These are phyloP conservation scores for Vachellia pachyceras DNA, from an alignment of 306 rosid genomes.

Conservation along the genomic window DNA sequence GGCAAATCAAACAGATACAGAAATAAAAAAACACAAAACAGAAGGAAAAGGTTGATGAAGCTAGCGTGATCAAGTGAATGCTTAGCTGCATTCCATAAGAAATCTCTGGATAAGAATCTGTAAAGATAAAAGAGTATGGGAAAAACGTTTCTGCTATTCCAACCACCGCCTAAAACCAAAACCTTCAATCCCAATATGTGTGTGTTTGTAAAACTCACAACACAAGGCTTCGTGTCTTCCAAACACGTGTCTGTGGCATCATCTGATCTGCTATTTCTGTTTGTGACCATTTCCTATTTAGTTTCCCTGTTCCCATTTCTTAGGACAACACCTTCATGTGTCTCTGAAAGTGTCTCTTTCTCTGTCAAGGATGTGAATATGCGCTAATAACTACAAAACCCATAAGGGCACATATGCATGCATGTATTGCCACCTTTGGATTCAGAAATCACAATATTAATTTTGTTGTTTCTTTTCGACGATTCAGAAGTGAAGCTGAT, in stretches of 20 bases:
- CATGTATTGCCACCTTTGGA: neutral
- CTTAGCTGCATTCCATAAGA: slow-evolving; percentile 41
- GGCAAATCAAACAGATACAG: slow-evolving; percentile 26
- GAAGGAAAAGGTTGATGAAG: slow-evolving; percentile 4
- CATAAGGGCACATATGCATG: slow-evolving; percentile 4
- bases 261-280: slow-evolving; percentile 29
- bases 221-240: slow-evolving; percentile 33
- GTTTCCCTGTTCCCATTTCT: slow-evolving; percentile 60
- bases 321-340: slow-evolving; percentile 53
- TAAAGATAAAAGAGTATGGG: slow-evolving; percentile 51
- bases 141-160: slow-evolving; percentile 52
- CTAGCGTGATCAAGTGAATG: slow-evolving; percentile 6
- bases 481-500: neutral
- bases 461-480: neutral
- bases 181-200: slow-evolving; percentile 40
- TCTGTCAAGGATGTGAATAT: slow-evolving; percentile 40
- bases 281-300: slow-evolving; percentile 46
- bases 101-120: slow-evolving; percentile 50
- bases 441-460: neutral
- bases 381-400: slow-evolving; percentile 36
- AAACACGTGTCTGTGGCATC: slow-evolving; percentile 41
- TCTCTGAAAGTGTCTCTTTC: no score
- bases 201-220: neutral
- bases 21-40: neutral
- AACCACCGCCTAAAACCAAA: slow-evolving; percentile 82